Evolutionary conservation across 768 basidiomycete genomes (phyloP).

Genomic region (Boletus sensibilis): DNA sequence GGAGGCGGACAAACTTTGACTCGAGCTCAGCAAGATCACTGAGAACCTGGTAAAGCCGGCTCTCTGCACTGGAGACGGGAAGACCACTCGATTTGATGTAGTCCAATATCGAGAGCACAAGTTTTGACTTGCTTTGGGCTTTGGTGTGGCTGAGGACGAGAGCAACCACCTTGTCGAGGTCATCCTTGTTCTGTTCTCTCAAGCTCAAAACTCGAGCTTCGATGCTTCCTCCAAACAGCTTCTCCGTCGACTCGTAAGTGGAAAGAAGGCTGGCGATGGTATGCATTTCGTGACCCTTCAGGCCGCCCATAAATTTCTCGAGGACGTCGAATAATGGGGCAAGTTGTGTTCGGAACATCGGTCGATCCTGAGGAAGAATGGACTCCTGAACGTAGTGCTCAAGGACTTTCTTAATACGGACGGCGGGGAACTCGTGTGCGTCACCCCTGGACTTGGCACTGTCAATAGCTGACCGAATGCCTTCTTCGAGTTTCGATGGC

Average conservation of each 20-base stretch:
- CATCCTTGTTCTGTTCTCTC: constrained; percentile 89
- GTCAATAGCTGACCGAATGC: constrained; percentile 76
- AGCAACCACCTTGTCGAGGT: constrained; percentile 82
- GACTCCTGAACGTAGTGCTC: constrained; percentile 83
- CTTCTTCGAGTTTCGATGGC: constrained; percentile 87
- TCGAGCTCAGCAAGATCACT: constrained; percentile 84
- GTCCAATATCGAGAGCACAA: constrained; percentile 84
- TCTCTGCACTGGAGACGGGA: constrained; percentile 73
- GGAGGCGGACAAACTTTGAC: constrained; percentile 60
- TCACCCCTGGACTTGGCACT: constrained; percentile 68
- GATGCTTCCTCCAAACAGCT: constrained; percentile 90
- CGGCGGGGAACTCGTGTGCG: constrained; percentile 85
- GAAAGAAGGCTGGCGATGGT: constrained; percentile 75
- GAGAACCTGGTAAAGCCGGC: constrained; percentile 70
- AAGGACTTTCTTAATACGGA: constrained; percentile 80
- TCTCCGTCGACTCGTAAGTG: constrained; percentile 84
- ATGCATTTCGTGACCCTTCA: constrained; percentile 83
- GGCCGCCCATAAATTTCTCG: constrained; percentile 75
- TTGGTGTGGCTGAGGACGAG: constrained; percentile 95
- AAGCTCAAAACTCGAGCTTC: constrained; percentile 89
- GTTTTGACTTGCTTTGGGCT: constrained; percentile 87
- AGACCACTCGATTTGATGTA: constrained; percentile 81
- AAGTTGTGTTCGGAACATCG: constrained; percentile 76
- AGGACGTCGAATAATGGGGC: constrained; percentile 69
- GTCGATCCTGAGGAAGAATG: constrained; percentile 74